Evolutionary conservation across 805 yeast genomes (phyloP).

Genomic region (Ogataea minuta): DNA sequence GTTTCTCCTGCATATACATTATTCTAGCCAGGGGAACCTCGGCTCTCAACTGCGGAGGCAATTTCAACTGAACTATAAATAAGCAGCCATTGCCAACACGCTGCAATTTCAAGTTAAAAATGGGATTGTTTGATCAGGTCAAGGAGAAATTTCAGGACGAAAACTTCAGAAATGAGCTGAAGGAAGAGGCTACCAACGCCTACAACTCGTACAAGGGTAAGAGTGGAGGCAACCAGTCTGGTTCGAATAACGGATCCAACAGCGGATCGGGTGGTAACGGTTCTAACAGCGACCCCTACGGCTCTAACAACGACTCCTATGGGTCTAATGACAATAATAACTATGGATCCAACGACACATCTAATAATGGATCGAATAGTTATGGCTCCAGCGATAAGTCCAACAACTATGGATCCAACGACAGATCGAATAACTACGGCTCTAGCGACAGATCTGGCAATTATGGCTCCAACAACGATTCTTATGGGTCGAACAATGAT

Average conservation of each 20-base stretch:
- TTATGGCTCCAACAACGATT: conserved; percentile 21
- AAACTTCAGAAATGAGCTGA: conserved; percentile 22
- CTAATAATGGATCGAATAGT: conserved; percentile 15
- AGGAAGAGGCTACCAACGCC: conserved; percentile 29
- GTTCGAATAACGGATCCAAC: conserved; percentile 26
- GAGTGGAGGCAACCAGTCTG: conserved; percentile 21
- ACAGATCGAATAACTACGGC: not conserved
- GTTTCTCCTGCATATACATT: conserved; percentile 5
- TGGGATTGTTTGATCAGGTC: conserved; percentile 44
- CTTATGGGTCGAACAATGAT: conserved; percentile 13
- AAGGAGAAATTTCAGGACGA: conserved; percentile 35
- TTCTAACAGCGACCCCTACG: conserved; percentile 24
- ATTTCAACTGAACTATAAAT: conserved; percentile 10
- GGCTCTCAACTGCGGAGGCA: not conserved
- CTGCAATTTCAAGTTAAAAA: conserved; percentile 9
- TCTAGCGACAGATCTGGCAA: conserved; percentile 12
- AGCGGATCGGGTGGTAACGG: conserved; percentile 26
- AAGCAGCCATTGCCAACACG: not conserved
- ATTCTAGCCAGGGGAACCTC: conserved; percentile 4
- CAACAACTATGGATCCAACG: conserved; percentile 16
- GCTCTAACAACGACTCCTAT: conserved; percentile 27
- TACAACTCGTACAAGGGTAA: conserved; percentile 26
- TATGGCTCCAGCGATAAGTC: conserved; percentile 21
- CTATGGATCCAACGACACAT: conserved; percentile 17
- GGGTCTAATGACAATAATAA: conserved; percentile 30